These are phyloP conservation scores for Stagonosporopsis chrysanthemi DNA, from an alignment of 2,329 filamentous ascomycete species.

Conservation along the genomic window DNA sequence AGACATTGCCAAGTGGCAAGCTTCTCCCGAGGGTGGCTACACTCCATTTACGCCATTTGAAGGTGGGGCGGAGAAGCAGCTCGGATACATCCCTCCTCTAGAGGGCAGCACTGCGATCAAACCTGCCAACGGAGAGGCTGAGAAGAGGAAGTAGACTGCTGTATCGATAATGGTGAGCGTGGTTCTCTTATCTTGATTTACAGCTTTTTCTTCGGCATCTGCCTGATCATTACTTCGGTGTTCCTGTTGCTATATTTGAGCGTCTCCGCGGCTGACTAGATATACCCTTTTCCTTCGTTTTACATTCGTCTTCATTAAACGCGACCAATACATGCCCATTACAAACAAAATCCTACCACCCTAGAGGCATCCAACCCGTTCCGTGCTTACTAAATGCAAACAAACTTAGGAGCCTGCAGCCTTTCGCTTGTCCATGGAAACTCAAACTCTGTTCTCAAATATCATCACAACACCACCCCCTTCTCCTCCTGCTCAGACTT, in stretches of 20 bases:
- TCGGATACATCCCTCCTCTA: constrained; percentile 41
- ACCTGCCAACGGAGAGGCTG: constrained; percentile 26
- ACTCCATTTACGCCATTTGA: constrained; percentile 36
- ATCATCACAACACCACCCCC: background rate
- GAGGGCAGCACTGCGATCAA: constrained; percentile 39
- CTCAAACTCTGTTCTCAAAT: too few relatives aligned
- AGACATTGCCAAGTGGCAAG: constrained; percentile 89
- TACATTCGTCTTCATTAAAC: background rate
- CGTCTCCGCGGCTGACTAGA: constrained; percentile 4
- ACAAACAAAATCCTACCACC: too few relatives aligned
- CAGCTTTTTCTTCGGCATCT: background rate
- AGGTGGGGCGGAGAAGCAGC: constrained; percentile 30
- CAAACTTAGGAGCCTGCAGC: background rate
- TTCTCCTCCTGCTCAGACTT: constrained; percentile 7
- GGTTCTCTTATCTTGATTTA: background rate
- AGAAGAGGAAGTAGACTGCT: constrained; percentile 26
- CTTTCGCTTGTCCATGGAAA: background rate
- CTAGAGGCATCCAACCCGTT: background rate
- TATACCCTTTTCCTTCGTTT: constrained; percentile 18
- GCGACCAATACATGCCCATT: background rate
- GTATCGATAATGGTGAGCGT: background rate
- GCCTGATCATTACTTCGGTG: background rate
- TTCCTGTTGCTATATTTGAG: background rate
- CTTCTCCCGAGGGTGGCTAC: constrained; percentile 35
- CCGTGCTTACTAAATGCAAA: background rate